Evolutionary conservation across 345 rosid species (phyloP).

Genomic region (Anacardium occidentale): DNA sequence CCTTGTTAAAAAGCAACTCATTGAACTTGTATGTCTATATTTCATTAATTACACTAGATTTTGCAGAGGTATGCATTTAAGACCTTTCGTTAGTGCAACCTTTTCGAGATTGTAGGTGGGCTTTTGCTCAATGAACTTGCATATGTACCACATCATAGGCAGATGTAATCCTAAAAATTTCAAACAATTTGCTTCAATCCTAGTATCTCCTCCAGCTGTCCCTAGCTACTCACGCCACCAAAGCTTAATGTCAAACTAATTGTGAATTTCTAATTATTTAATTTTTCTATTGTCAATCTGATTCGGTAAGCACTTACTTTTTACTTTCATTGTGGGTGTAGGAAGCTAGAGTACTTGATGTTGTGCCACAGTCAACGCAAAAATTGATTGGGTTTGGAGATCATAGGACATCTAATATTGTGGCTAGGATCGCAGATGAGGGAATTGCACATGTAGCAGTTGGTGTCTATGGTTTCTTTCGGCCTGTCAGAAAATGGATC

Average conservation of each 20-base stretch:
- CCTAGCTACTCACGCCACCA: neutral
- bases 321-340: slow-evolving; percentile 21
- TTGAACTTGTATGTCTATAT: neutral
- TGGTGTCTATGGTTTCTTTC: slow-evolving; percentile 80
- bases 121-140: neutral
- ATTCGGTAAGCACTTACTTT: neutral
- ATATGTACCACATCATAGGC: neutral
- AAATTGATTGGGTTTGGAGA: slow-evolving; percentile 84
- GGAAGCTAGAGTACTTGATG: slow-evolving; percentile 99
- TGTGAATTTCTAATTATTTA: neutral
- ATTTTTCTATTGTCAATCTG: neutral
- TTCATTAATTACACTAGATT: too few species aligned
- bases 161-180: neutral
- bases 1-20: too few species aligned
- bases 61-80: too few species aligned
- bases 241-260: neutral
- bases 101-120: neutral
- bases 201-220: neutral
- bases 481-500: slow-evolving; percentile 61
- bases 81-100: too few species aligned
- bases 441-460: slow-evolving; percentile 96
- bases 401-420: slow-evolving; percentile 65
- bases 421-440: slow-evolving; percentile 77
- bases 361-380: slow-evolving; percentile 88
- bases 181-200: neutral